Evolutionary conservation across 1,284 basidiomycete species (phyloP).

Genomic region (Anthracocystis walkeri): DNA sequence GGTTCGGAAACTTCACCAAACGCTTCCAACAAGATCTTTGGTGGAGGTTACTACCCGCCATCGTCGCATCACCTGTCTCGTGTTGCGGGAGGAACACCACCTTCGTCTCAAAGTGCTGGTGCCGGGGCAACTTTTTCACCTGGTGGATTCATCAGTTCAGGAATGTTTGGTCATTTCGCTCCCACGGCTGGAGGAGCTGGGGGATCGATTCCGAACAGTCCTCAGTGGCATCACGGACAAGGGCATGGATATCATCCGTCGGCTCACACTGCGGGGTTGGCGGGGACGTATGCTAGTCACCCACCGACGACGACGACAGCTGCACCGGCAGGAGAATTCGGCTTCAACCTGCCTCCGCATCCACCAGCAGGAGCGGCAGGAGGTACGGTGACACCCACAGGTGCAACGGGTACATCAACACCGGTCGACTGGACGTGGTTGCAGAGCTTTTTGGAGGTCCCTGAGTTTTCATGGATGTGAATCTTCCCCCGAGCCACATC

Average conservation of each 20-base stretch:
- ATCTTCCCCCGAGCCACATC: no score
- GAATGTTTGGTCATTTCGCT: slow-evolving; percentile 49
- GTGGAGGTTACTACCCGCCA: slow-evolving; percentile 8
- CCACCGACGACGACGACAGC: not conserved
- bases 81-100: not conserved
- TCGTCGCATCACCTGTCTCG: slow-evolving; percentile 12
- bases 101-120: not conserved
- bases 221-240: slow-evolving; percentile 11
- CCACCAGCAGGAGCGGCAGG: slow-evolving; percentile 3
- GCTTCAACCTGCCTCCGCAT: slow-evolving; percentile 1
- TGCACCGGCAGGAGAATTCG: slow-evolving; percentile 16
- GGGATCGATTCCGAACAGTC: slow-evolving; percentile 20
- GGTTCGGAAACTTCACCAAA: slow-evolving; percentile 12
- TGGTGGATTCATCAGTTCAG: slow-evolving; percentile 35
- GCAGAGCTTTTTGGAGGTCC: slow-evolving; percentile 52
- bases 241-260: slow-evolving; percentile 7
- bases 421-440: slow-evolving; percentile 54
- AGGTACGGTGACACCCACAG: slow-evolving; percentile 23
- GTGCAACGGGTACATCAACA: slow-evolving; percentile 37
- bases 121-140: slow-evolving; percentile 19
- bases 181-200: slow-evolving; percentile 7
- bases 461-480: slow-evolving; percentile 53
- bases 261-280: slow-evolving; percentile 5
- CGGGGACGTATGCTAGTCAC: not conserved
- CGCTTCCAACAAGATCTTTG: slow-evolving; percentile 3